phyloP scores from a whole-genome alignment of 73 alveolate species.

The Chromera velia region DNA sequence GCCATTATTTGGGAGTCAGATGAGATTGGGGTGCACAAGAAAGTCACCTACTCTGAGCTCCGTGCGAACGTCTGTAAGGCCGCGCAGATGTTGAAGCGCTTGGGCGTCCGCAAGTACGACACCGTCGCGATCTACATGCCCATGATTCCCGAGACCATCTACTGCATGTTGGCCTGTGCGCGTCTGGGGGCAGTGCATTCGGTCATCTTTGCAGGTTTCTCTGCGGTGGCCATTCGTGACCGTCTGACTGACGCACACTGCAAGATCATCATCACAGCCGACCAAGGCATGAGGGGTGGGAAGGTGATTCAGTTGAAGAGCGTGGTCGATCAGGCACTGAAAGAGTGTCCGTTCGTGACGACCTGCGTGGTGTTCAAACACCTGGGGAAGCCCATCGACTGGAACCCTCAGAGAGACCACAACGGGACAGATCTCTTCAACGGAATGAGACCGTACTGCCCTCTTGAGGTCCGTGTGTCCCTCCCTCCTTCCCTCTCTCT shows the following conservation, averaged over 20 bases:
- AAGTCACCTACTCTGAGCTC: not conserved
- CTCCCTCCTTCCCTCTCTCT: too few species aligned
- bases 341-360: not conserved
- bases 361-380: not conserved
- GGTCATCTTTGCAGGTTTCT: conserved; percentile 99
- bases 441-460: not conserved
- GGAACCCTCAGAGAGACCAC: not conserved
- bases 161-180: conserved; percentile 93
- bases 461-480: too few species aligned
- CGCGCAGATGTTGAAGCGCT: not conserved
- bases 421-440: not conserved
- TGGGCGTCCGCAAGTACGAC: conserved; percentile 75
- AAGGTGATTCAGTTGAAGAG: conserved; percentile 32
- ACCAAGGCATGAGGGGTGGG: conserved; percentile 31
- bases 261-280: conserved; percentile 17
- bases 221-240: conserved; percentile 85
- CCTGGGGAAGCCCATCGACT: not conserved
- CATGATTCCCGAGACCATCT: conserved; percentile 93
- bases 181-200: conserved; percentile 98
- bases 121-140: conserved; percentile 95
- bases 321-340: conserved; percentile 5
- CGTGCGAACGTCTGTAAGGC: not conserved
- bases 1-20: not conserved
- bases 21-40: not conserved
- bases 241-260: conserved; percentile 48